Conservation (phyloP, 768 basidiomycete species). For the Tulasnella sp. region DNA sequence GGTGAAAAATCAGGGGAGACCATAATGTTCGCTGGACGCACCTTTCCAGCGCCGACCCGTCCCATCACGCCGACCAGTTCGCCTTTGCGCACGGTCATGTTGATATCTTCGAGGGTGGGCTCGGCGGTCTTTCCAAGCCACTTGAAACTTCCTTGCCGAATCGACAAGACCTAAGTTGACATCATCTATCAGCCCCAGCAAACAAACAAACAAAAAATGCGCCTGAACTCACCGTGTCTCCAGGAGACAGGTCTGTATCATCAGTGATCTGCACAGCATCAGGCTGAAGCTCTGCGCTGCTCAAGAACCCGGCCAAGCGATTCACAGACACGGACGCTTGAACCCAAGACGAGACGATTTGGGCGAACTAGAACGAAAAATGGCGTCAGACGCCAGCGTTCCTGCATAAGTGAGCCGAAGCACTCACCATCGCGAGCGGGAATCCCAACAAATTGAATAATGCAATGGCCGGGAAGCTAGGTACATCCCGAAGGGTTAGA, state of each 20-base stretch:
- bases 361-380: conserved; percentile 40
- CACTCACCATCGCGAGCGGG: conserved; percentile 66
- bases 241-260: conserved; percentile 21
- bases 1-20: neutral
- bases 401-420: no score
- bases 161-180: conserved; percentile 42
- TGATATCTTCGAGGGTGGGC: conserved; percentile 68
- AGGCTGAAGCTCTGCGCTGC: conserved; percentile 65
- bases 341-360: conserved; percentile 70
- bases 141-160: conserved; percentile 67
- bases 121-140: conserved; percentile 49
- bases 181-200: no score
- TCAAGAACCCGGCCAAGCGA: conserved; percentile 66
- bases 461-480: conserved; percentile 93
- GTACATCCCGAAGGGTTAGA: conserved; percentile 69
- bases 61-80: conserved; percentile 80
- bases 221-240: neutral
- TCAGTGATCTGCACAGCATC: conserved; percentile 56
- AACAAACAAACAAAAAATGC: neutral
- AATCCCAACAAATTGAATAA: conserved; percentile 82
- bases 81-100: conserved; percentile 65
- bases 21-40: conserved; percentile 22
- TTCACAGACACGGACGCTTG: conserved; percentile 77
- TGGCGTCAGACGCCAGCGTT: no score
- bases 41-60: conserved; percentile 87